A percentile compares a stretch with the other conserved stretches of the same genome.
These are phyloP conservation scores for Sungouiozyma intestinalis DNA, from an alignment of 805 yeast species.

Conservation along the genomic window DNA sequence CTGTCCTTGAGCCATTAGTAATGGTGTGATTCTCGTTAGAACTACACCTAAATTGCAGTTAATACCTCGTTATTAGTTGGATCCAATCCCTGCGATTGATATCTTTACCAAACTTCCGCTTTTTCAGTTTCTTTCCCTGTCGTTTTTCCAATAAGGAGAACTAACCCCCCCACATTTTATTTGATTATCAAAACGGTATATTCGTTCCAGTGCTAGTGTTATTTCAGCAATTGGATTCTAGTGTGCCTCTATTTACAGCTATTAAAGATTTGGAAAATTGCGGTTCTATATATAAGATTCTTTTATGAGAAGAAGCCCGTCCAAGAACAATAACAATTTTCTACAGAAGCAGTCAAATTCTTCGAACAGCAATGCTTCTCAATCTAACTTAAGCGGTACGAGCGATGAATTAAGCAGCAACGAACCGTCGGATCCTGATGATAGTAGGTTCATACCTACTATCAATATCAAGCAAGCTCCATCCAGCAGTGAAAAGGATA, in stretches of 20 bases:
- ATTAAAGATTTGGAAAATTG: not conserved
- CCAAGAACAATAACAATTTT: slow-evolving; percentile 34
- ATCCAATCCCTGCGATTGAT: too few relatives aligned
- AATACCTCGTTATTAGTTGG: too few relatives aligned
- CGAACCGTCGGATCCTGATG: slow-evolving; percentile 38
- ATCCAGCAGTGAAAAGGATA: slow-evolving; percentile 4
- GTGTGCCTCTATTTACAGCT: not conserved
- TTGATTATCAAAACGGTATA: too few relatives aligned
- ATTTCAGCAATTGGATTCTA: not conserved
- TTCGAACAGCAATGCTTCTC: slow-evolving; percentile 9
- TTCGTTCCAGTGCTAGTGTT: too few relatives aligned
- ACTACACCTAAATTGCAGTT: too few relatives aligned
- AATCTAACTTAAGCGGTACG: not conserved
- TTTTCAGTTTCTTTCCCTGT: too few relatives aligned
- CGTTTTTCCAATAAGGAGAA: too few relatives aligned
- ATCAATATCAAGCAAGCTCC: slow-evolving; percentile 11
- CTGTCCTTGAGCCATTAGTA: too few relatives aligned
- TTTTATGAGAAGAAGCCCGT: slow-evolving; percentile 21
- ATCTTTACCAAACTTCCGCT: too few relatives aligned
- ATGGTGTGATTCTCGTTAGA: too few relatives aligned
- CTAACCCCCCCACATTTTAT: too few relatives aligned
- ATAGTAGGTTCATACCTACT: slow-evolving; percentile 35
- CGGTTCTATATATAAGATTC: not conserved
- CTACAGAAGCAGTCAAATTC: slow-evolving; percentile 27
- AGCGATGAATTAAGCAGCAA: slow-evolving; percentile 24